Base-by-base conservation (phyloP, 2,329 filamentous ascomycete species). In the Cytospora piceae region DNA sequence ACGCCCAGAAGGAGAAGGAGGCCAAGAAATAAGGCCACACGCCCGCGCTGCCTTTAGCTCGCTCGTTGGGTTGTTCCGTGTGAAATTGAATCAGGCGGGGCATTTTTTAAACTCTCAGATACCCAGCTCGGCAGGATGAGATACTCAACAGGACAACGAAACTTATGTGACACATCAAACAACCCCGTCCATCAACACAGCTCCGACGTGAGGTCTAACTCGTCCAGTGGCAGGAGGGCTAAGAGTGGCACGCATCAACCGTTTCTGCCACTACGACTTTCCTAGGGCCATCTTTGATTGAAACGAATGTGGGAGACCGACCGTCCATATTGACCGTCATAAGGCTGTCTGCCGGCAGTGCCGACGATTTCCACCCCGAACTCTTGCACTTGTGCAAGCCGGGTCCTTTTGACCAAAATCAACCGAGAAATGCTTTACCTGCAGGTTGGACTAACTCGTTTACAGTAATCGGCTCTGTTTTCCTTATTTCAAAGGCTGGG, bases 1-100 rank as follows among this genome's bases (percentile, higher is more conserved):
- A 92, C 76, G 87, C 89, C 1, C 88, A 94, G 73, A 83, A 84
- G 64, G 81, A 85, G 71, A 85, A 85, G 76, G 77, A 78, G 71
- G 74, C 74, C 69, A 74, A 75, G 68, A 67, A 69, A 70, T 69
- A 56, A 51, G 46, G n/a, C 46, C 11, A 24, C 9, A 49, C n/a
- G n/a, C 46, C 8, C 11, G n/a, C 46, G 46, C 46, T 24, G 46
- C 46, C 5, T 49, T 49, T 7, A 49, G 46, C 46, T 49, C 22
- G 46, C 46, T 22, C 22, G 46, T 49, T 49, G 46, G 46, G 46
- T 49, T 22, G n/a, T 49, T 22, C 46, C n/a, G 22, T 22, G 46
- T 7, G 46, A 24, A 24, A 49, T 22, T 49, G n/a, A 49, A 24
- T 49, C 46, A 49, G 46, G 46, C 46, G 9, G 46, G 46, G 46